Evolutionary conservation across 2,329 filamentous ascomycete genomes (phyloP).

Genomic region (Trichoderma koningiopsis): DNA sequence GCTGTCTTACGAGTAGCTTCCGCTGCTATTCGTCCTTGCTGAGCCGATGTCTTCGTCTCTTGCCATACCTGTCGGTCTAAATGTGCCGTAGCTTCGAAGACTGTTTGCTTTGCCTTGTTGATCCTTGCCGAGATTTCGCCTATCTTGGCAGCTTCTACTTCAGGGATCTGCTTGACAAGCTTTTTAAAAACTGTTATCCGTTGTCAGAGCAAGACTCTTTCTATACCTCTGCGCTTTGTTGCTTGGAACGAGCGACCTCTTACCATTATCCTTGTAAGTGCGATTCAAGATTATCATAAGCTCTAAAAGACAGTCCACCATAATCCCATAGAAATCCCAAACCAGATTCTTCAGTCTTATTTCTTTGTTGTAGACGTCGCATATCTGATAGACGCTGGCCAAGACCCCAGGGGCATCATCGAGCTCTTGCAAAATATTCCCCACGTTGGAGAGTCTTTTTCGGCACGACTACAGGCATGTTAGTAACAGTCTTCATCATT

Average conservation of each 20-base stretch:
- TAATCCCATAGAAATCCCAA: constrained; percentile 18
- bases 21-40: constrained; percentile 4
- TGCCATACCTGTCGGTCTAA: constrained; percentile 18
- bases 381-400: constrained; percentile 18
- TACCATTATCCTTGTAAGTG: not conserved
- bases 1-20: constrained; percentile 17
- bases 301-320: constrained; percentile 13
- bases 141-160: constrained; percentile 8
- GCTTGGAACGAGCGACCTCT: not conserved
- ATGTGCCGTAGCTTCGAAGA: constrained; percentile 19
- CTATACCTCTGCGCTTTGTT: not conserved
- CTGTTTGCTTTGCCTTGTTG: not conserved
- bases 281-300: constrained; percentile 3
- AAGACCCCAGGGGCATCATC: constrained; percentile 7
- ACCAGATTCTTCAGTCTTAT: constrained; percentile 8
- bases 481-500: not conserved
- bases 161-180: constrained; percentile 8
- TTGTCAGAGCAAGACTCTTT: not conserved
- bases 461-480: not conserved
- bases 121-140: constrained; percentile 9
- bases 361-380: constrained; percentile 1
- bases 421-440: constrained; percentile 14
- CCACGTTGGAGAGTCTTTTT: constrained; percentile 18
- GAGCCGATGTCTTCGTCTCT: constrained; percentile 4
- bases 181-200: constrained; percentile 9